Evolutionary conservation across 345 rosid species (phyloP).

Genomic region (Raphanus sativus): DNA sequence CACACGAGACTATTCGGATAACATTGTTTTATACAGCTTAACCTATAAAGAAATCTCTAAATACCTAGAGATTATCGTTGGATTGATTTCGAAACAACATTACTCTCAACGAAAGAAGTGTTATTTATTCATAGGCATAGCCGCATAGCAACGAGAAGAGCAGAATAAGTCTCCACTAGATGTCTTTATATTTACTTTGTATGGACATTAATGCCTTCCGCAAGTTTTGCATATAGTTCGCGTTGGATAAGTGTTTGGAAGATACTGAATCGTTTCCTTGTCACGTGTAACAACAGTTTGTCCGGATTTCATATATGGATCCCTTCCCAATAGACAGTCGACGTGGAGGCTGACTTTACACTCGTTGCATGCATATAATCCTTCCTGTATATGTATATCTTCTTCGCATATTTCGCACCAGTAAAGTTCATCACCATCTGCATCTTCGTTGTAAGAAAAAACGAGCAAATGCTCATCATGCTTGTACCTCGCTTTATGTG

Average conservation of each 20-base stretch:
- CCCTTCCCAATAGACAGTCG: background rate
- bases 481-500: background rate
- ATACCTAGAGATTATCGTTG: background rate
- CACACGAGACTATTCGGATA: background rate
- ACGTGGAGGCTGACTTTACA: background rate
- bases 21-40: background rate
- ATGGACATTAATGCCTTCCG: background rate
- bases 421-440: background rate
- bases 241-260: background rate
- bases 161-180: background rate
- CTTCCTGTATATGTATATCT: background rate
- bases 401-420: background rate
- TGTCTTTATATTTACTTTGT: background rate
- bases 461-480: background rate
- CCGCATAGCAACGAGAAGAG: background rate
- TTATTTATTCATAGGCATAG: background rate
- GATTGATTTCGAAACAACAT: background rate
- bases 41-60: background rate
- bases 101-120: background rate
- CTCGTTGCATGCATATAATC: background rate
- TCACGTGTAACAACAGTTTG: background rate
- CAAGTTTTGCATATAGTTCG: slow-evolving; percentile 17
- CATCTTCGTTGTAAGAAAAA: background rate
- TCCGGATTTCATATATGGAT: background rate
- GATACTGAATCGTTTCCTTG: background rate